Percentiles rank a stretch among this genome's conserved stretches.
Evolutionary conservation across 768 basidiomycete species (phyloP).

Genomic region (Leccinum incarnatum): DNA sequence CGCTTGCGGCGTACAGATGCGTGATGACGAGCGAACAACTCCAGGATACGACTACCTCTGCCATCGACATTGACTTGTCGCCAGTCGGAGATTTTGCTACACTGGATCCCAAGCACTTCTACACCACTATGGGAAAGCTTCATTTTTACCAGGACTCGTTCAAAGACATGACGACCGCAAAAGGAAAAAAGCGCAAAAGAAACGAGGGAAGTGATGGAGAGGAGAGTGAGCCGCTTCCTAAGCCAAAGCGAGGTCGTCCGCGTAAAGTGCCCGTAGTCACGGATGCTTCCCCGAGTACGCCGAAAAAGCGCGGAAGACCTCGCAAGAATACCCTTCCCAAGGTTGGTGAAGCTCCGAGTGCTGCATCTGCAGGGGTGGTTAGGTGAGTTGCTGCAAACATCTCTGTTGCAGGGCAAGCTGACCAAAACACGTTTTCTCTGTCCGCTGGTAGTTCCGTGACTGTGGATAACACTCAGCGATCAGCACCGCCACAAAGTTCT

Average conservation of each 20-base stretch:
- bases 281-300: constrained; percentile 10
- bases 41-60: constrained; percentile 45
- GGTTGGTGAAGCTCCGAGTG: not conserved
- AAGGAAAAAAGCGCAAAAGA: constrained; percentile 32
- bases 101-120: constrained; percentile 52
- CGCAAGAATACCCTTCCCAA: constrained; percentile 23
- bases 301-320: constrained; percentile 38
- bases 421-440: not conserved
- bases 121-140: constrained; percentile 42
- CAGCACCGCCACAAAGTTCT: not conserved
- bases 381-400: not conserved
- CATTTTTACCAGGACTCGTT: constrained; percentile 48
- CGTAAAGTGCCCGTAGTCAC: constrained; percentile 35
- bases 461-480: not conserved
- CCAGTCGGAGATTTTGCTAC: constrained; percentile 54
- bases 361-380: not conserved
- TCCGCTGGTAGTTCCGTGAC: not conserved
- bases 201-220: constrained; percentile 25
- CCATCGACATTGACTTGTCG: constrained; percentile 45
- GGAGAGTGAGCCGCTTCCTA: constrained; percentile 19
- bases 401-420: not conserved
- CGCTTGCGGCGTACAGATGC: constrained; percentile 61
- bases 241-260: constrained; percentile 55
- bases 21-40: constrained; percentile 66
- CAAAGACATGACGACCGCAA: constrained; percentile 31